Conservation (phyloP, 1,284 basidiomycete species). For the Hymenochaete sp. region DNA sequence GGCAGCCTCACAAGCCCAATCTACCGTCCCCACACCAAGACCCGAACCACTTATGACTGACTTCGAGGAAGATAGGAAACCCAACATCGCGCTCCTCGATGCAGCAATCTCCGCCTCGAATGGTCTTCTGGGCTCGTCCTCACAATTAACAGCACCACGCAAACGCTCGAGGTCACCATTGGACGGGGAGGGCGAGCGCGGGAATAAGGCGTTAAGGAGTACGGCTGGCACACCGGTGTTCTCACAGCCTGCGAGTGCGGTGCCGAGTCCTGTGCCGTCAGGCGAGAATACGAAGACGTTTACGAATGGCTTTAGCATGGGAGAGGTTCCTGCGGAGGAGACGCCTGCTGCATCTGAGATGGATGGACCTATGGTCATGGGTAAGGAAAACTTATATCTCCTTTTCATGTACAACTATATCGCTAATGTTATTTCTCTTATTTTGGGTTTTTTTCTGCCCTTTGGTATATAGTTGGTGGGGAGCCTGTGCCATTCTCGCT, state of each 20-base stretch:
- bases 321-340: conserved; percentile 16
- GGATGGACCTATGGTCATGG: conserved; percentile 56
- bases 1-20: conserved; percentile 50
- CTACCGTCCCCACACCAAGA: conserved; percentile 50
- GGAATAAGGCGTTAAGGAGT: conserved; percentile 31
- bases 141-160: conserved; percentile 57
- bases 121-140: too few relatives aligned
- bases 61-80: conserved; percentile 57
- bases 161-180: conserved; percentile 62
- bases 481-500: conserved; percentile 56
- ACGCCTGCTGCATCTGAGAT: conserved; percentile 13
- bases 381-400: conserved; percentile 40
- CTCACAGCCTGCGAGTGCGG: conserved; percentile 11
- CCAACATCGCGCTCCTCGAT: conserved; percentile 53
- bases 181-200: conserved; percentile 41
- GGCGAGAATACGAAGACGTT: conserved; percentile 13
- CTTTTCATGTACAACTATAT: not conserved
- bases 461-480: conserved; percentile 68
- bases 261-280: conserved; percentile 11
- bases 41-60: conserved; percentile 35
- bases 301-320: conserved; percentile 19
- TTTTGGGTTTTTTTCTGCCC: conserved; percentile 6
- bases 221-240: conserved; percentile 15
- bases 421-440: not conserved
- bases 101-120: too few relatives aligned